phyloP scores from a whole-genome alignment of 169 alveolate species.

The Cryptosporidium bovis region DNA sequence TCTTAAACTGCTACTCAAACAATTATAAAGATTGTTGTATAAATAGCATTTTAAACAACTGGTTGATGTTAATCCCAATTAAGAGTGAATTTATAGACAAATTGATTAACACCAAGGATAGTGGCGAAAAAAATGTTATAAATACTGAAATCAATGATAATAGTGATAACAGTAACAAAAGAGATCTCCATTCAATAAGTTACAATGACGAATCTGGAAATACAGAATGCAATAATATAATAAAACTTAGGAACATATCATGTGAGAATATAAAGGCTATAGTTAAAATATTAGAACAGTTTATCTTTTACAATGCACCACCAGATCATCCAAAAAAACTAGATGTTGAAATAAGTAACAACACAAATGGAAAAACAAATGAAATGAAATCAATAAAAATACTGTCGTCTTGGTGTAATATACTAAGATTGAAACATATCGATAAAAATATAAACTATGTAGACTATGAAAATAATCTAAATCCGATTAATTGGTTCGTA shows the following conservation, averaged over 20 bases:
- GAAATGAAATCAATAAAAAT: slow-evolving; percentile 16
- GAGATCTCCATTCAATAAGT: no score
- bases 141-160: no score
- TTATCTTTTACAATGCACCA: slow-evolving; percentile 61
- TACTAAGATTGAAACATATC: not conserved
- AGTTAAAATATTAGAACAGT: slow-evolving; percentile 18
- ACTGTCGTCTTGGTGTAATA: slow-evolving; percentile 63
- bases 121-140: no score
- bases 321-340: slow-evolving; percentile 7
- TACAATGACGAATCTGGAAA: no score
- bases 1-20: slow-evolving; percentile 41
- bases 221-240: not conserved
- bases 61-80: slow-evolving; percentile 18
- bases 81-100: slow-evolving; percentile 3
- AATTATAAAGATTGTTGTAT: slow-evolving; percentile 46
- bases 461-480: slow-evolving; percentile 4
- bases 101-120: not conserved
- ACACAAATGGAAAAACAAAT: not conserved
- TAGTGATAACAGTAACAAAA: no score
- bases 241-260: not conserved
- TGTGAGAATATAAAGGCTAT: slow-evolving; percentile 15
- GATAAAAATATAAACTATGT: slow-evolving; percentile 4
- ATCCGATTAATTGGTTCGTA: slow-evolving; percentile 66
- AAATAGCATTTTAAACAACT: slow-evolving; percentile 10
- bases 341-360: slow-evolving; percentile 37